Evolutionary conservation across 2,329 filamentous ascomycete species (phyloP), one percentile per base, ranked within the genome.

Genomic region (Colletotrichum sansevieriae): DNA sequence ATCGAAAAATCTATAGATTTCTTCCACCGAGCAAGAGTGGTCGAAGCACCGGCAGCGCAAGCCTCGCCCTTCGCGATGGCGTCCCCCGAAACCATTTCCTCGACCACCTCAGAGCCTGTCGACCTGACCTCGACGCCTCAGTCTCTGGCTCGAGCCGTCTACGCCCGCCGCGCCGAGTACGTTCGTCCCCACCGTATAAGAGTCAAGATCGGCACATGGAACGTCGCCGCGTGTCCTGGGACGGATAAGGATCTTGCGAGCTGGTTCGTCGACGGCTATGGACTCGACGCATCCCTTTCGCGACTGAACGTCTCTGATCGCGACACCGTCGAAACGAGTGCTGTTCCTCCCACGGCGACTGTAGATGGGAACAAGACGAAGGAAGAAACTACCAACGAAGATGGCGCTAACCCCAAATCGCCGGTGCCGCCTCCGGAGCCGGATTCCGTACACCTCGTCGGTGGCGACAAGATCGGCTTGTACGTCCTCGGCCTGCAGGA

Each of bases 131-230:
- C 77, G 10, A 84, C 81, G 43, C 87, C 85, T 1, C 83, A 85
- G 61, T 90, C 88, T 3, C 85, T 91, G n/a, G 87, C 88, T 52
- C 84, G 83, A 70, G 88, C 88, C 35, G 83, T 98, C 44, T 88
- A 91, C 76, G 90, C 92, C 44, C 88, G 96, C 62, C 88, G 90
- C 74, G 82, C 87, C 56, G 95, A 98, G 78, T 99, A 95, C 78
- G 91, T 92, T 29, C 88, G 90, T 43, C 88, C 90, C 49, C 90
- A 90, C 77, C 87, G 87, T 58, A 88, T 97, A 73, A 91, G 90
- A 72, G 88, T 99, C 79, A 98, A 98, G 80, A 87, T 99, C 59
- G 96, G 95, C 47, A 92, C 93, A 0, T 99, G 96, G 96, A 99
- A 99, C 79, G 93, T 97, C 15, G 96, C 94, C 4, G 90, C 91